A percentile compares a stretch with the other conserved stretches of the same genome.
Evolutionary conservation across 441 rosid genomes (phyloP).

Genomic region (Euphorbia celastroides): DNA sequence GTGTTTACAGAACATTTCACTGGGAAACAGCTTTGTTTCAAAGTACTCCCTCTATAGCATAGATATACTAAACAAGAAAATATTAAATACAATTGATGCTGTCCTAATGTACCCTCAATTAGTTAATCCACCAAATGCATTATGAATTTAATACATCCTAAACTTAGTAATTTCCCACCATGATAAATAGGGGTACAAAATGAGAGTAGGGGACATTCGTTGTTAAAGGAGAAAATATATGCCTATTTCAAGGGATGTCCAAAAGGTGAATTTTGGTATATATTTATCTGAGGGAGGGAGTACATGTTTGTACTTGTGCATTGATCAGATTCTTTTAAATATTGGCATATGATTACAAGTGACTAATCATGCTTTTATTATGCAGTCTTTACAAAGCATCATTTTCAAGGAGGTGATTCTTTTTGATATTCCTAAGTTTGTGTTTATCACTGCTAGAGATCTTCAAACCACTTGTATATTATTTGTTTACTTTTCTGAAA

Average conservation of each 20-base stretch:
- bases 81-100: neutral
- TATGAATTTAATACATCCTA: neutral
- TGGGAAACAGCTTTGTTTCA: neutral
- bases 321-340: neutral
- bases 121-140: neutral
- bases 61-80: neutral
- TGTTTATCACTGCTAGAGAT: constrained; percentile 9
- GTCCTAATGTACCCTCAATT: neutral
- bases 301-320: neutral
- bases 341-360: constrained; percentile 7
- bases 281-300: neutral
- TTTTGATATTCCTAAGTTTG: constrained; percentile 16
- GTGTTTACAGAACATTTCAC: neutral
- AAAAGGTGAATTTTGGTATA: no score
- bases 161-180: neutral
- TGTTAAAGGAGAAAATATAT: no score
- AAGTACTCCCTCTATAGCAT: neutral
- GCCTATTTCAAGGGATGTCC: no score
- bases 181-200: no score
- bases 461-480: neutral
- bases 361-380: constrained; percentile 26
- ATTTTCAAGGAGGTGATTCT: constrained; percentile 91
- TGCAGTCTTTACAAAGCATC: constrained; percentile 99
- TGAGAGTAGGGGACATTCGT: no score
- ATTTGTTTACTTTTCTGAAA: constrained; percentile 9